Conservation (phyloP, 1,284 basidiomycete species). For the Cutaneotrichosporon sp. region DNA sequence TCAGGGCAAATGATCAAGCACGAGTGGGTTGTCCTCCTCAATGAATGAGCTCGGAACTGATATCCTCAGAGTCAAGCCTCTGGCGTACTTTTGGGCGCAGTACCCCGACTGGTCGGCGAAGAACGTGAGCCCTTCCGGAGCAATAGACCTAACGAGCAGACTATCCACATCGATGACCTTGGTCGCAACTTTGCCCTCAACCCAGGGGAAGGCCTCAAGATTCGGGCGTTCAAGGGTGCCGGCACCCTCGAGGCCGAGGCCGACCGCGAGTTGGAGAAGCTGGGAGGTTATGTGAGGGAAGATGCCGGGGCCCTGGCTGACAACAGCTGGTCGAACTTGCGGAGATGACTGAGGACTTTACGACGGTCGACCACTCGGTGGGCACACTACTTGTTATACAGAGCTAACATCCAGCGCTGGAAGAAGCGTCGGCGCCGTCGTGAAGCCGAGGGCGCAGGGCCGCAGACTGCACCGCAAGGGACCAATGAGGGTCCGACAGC, state of each 20-base stretch:
- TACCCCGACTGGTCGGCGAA: constrained; percentile 68
- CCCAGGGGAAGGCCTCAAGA: constrained; percentile 71
- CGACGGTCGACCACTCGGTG: constrained; percentile 41
- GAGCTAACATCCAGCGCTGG: constrained; percentile 25
- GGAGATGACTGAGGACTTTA: constrained; percentile 40
- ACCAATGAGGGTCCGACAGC: not conserved
- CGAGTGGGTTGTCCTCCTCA: constrained; percentile 48
- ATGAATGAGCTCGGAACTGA: constrained; percentile 10
- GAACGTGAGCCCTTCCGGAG: constrained; percentile 21
- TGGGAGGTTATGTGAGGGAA: constrained; percentile 59
- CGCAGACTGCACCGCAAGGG: not conserved
- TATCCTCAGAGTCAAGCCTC: constrained; percentile 64
- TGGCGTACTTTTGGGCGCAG: constrained; percentile 83
- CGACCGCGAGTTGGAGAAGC: constrained; percentile 67
- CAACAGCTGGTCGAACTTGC: constrained; percentile 38
- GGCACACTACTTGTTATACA: constrained; percentile 10
- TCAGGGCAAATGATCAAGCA: constrained; percentile 75
- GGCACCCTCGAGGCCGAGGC: constrained; percentile 61
- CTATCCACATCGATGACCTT: constrained; percentile 86
- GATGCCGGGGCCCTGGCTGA: not conserved
- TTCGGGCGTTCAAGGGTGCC: constrained; percentile 74
- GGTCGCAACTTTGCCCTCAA: constrained; percentile 84
- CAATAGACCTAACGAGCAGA: constrained; percentile 43
- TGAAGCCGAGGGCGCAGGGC: not conserved
- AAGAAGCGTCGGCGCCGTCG: constrained; percentile 19